Evolutionary conservation across 768 basidiomycete genomes (phyloP), one percentile per base, ranked within the genome.

Genomic region (Tubosaeta sp.): DNA sequence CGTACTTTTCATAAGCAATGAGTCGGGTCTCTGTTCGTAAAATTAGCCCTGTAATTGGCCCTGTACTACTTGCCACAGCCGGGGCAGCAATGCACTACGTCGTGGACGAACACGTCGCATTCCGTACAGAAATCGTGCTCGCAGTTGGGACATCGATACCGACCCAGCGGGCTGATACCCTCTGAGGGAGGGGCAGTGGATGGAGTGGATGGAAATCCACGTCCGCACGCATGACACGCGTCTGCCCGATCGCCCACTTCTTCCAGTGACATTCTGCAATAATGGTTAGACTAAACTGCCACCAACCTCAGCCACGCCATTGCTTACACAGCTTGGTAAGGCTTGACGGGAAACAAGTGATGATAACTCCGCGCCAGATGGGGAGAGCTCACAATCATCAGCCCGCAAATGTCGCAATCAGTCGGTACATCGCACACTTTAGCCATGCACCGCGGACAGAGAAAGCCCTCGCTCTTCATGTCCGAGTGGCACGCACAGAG

Each of bases 371-470:
- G 76, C 33, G 97, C 97, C 50, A 99, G 77, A 75, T 98, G 97
- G 13, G 97, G 95, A 46, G 93, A 93, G 69, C 90, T 94, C 55
- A 99, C 97, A 58, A 99, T 92, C 89, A 97, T 97, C 59, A 99
- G 74, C 8, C 92, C 91, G 60, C 97, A 99, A 31, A 98, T 86
- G 68, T 95, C 88, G 66, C 97, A 99, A 66, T 98, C 97, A 9
- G 95, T 98, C 34, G 97, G 97, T 6, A 97, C 92, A 63, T 98
- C 95, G 76, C 97, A 99, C 32, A 97, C 80, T 76, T 95, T 91
- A 35, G 90, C 84, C 51, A 85, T 78, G 64, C 97, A 99, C 33
- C 97, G 80, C 4, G 97, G 97, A 68, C 97, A 99, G 16, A 95
- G 77, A 71, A 95, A 99, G 4, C 95, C 97, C 55, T 91, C 88